Evolutionary conservation across 139 green algal genomes (phyloP).

Genomic region (Axilococcus clingmanii): DNA sequence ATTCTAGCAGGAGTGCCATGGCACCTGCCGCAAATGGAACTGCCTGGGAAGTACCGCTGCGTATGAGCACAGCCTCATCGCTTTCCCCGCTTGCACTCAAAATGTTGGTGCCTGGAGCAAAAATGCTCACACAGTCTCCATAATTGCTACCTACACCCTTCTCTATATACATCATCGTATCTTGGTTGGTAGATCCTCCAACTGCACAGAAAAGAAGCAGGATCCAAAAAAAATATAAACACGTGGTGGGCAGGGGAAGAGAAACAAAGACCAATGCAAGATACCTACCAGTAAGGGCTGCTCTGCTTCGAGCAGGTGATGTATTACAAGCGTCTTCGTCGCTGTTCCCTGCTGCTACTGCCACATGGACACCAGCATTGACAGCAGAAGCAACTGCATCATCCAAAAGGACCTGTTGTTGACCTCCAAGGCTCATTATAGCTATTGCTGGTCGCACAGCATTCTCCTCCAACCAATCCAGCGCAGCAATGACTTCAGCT

Average conservation of each 20-base stretch:
- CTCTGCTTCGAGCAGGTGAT: constrained; percentile 26
- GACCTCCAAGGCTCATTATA: constrained; percentile 47
- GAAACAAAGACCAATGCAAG: no score
- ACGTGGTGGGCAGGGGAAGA: no score
- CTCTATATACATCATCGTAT: no score
- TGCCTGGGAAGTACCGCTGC: constrained; percentile 38
- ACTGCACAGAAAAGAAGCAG: no score
- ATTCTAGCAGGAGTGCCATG: no score
- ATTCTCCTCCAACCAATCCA: constrained; percentile 34
- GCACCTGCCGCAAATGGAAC: no score
- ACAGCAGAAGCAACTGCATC: constrained; percentile 26
- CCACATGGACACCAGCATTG: constrained; percentile 26
- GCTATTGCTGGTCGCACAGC: constrained; percentile 35
- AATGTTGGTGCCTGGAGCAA: constrained; percentile 39
- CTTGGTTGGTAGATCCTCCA: constrained; percentile 30
- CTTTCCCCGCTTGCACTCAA: not conserved
- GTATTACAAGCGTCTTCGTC: constrained; percentile 44
- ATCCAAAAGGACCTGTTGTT: constrained; percentile 33
- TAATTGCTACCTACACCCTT: constrained; percentile 51
- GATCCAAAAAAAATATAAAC: no score
- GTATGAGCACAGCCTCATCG: not conserved
- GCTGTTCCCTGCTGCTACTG: constrained; percentile 44
- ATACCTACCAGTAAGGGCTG: no score
- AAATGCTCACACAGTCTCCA: constrained; percentile 53
- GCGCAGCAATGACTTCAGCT: constrained; percentile 37